Base-by-base conservation (phyloP, 2,329 filamentous ascomycete genomes). In the Calcarisporium arbuscula region DNA sequence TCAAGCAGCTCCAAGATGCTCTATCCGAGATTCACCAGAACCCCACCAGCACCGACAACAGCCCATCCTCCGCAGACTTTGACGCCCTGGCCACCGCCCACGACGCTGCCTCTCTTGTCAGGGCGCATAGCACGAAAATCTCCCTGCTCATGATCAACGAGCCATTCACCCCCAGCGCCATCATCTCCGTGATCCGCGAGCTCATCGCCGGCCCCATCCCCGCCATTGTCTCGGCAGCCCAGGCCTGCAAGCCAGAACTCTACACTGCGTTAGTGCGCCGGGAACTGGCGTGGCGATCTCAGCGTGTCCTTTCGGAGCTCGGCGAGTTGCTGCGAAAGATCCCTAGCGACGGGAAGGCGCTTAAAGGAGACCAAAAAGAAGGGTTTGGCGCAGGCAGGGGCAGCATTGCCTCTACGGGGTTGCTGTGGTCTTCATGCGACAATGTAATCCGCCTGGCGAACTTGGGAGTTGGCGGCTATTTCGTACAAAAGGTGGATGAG, bases 381-480 rank as follows among this genome's bases (percentile, higher is more conserved):
- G 49, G 45, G 1, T 49, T 50, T 15, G 43, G 36, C 8, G 62
- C 61, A 21, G 65, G 64, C 1, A 73, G 68, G 42, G 71, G 72
- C 5, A 77, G 71, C 51, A 64, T 80, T 34, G 70, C 75, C 6
- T 67, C 76, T 2, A 92, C 88, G 0, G 88, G 86, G 9, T 69
- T 88, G 5, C 64, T 94, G 2, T 95, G 89, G 89, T 76, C 84
- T 35, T 74, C 80, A 6, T 95, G 89, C 50, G 89, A 95, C 58
- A 71, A 74, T 7, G 54, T 94, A 12, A 62, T 77, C 4, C 67
- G 68, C 8, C 61, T 94, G 25, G 74, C 79, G 31, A 68, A 67
- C 6, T 61, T 78, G 17, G 88, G 87, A 0, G 72, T 94, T 5
- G 74, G 73, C 0, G 85, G 82, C 0, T 66, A 88, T 38, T 70